phyloP scores from a whole-genome alignment of 345 rosid genomes.

The Acer yangbiense region DNA sequence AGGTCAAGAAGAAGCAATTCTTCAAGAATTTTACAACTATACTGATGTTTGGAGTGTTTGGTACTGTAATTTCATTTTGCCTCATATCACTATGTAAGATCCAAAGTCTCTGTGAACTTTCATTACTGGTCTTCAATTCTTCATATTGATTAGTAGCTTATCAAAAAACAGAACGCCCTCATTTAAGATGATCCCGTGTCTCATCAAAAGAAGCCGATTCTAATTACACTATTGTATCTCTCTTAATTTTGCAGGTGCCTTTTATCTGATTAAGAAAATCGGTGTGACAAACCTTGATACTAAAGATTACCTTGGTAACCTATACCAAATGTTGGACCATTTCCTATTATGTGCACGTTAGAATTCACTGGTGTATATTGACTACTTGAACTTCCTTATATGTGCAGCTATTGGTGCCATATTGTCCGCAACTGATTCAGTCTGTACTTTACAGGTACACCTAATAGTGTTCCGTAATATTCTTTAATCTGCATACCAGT shows the following conservation, averaged over 20 bases:
- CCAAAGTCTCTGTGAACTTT: background rate
- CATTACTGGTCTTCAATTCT: background rate
- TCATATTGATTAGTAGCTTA: background rate
- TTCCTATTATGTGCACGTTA: background rate
- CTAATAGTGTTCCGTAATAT: background rate
- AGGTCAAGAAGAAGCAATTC: constrained; percentile 77
- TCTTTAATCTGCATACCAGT: background rate
- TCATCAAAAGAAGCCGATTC: background rate
- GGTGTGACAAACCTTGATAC: constrained; percentile 43
- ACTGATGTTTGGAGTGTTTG: constrained; percentile 64
- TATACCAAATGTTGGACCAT: background rate
- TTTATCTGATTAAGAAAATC: constrained; percentile 39
- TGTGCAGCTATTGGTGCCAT: constrained; percentile 72
- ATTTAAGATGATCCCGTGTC: background rate
- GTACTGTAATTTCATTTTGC: constrained; percentile 74
- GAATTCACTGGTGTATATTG: constrained; percentile 11
- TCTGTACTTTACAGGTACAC: constrained; percentile 74
- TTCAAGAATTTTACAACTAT: constrained; percentile 73
- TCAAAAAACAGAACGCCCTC: background rate
- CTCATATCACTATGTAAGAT: constrained; percentile 58
- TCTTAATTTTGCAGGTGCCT: constrained; percentile 41
- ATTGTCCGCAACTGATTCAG: constrained; percentile 77
- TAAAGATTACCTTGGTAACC: constrained; percentile 55
- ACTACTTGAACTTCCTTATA: constrained; percentile 10
- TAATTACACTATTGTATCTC: constrained; percentile 7